Base-by-base conservation (phyloP, 2,329 filamentous ascomycete genomes). In the Helotiales sp. region DNA sequence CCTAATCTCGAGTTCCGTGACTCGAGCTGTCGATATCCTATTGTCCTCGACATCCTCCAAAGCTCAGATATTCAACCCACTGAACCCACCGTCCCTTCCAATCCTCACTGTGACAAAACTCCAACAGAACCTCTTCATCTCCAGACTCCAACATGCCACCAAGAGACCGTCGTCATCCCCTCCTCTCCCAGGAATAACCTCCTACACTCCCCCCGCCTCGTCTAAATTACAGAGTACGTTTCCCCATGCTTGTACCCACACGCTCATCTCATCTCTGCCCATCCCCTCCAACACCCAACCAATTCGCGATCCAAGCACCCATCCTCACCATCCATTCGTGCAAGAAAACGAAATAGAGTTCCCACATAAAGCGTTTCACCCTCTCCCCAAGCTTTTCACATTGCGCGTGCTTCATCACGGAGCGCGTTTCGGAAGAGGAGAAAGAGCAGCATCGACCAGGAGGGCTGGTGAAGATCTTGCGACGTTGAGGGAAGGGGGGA, bases 291-390 rank as follows among this genome's bases (percentile, higher is more conserved):
- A 22, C 38, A n/a, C 38, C 7, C 4, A n/a, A 22, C 15, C 46
- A 19, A 10, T 10, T 31, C 5, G 25, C 17, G 46, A 48, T 12
- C 46, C n/a, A 48, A 24, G 46, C 46, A 17, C 15, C 46, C n/a
- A 30, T 48, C 27, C n/a, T n/a, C n/a, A n/a, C n/a, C n/a, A n/a
- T n/a, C n/a, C n/a, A n/a, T n/a, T n/a, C n/a, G n/a, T n/a, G n/a
- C n/a, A n/a, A n/a, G n/a, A n/a, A n/a, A n/a, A n/a, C n/a, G n/a
- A n/a, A n/a, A n/a, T 44, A 6, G 13, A 27, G 42, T 29, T 12
- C 29, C 46, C 27, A 48, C 46, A 30, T 48, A 27, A 31, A 30
- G 31, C 55, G 55, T 54, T 58, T 54, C 56, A 51, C 36, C 46
- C 3, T 6, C 27, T 24, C 19, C 13, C 51, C 38, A 56, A 58